Base-by-base conservation (phyloP, 768 basidiomycete species). In the Xanthoconium purpureum region DNA sequence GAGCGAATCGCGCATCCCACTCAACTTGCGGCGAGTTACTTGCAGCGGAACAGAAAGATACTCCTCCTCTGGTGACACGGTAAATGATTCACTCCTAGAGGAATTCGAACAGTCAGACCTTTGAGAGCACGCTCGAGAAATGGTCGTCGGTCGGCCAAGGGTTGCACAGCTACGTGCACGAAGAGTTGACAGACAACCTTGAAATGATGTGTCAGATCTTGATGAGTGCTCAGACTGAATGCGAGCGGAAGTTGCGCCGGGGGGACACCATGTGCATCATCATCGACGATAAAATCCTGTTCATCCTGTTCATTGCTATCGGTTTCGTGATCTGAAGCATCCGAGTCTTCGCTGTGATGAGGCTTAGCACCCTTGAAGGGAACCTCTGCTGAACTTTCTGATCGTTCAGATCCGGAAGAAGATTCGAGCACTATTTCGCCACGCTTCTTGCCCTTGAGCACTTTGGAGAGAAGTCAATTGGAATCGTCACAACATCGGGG, bases 121-220 rank as follows among this genome's bases (percentile, higher is more conserved):
- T 78, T 75, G 28, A 71, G 53, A 54, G 84, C 71, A 50, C 76
- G 77, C 57, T 80, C 67, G 80, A 89, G 82, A 63, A 84, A 86
- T 7, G 71, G 62, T 46, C 73, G 75, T 18, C 90, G 77, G 45
- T 84, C 76, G 4, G 68, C 70, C 17, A 76, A 68, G 6, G 81
- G 77, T 33, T 76, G 81, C 32, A 91, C 84, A 37, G 88, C 88
- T 40, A 95, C 74, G 61, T 94, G 85, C 13, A 94, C 89, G 60
- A 94, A 89, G 30, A 94, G 80, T 66, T 96, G 93, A 61, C 91
- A 93, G 43, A 94, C 78, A 38, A 88, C 85, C 73, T 93, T 94
- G 80, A 93, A 92, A 58, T 93, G 89, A 59, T 88, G 81, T 14
- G 81, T 74, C 18, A 89, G 75, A 63, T 91, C 88, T 66, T 92